Evolutionary conservation across 1,284 basidiomycete species (phyloP).

Genomic region (Pterula multifida): DNA sequence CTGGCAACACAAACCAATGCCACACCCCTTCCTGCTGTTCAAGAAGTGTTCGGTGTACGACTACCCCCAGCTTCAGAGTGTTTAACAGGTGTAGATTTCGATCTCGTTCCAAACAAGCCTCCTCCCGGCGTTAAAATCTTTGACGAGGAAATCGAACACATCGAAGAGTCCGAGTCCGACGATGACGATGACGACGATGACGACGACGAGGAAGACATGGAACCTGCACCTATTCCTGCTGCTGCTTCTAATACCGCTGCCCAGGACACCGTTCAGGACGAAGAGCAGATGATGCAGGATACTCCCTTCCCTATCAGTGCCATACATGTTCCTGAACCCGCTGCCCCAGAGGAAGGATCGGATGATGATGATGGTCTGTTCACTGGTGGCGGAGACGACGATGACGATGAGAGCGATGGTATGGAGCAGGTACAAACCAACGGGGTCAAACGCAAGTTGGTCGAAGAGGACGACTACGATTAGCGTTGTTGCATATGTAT

Average conservation of each 20-base stretch:
- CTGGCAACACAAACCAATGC: slow-evolving; percentile 88
- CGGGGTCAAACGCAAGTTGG: slow-evolving; percentile 63
- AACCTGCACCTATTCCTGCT: slow-evolving; percentile 16
- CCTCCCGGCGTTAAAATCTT: slow-evolving; percentile 62
- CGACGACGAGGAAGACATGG: slow-evolving; percentile 44
- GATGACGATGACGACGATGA: slow-evolving; percentile 44
- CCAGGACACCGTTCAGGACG: slow-evolving; percentile 6
- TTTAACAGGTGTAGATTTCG: slow-evolving; percentile 86
- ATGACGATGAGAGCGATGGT: slow-evolving; percentile 43
- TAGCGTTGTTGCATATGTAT: slow-evolving; percentile 15
- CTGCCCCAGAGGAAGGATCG: slow-evolving; percentile 24
- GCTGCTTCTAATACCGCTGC: background rate
- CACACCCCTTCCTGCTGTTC: slow-evolving; percentile 79
- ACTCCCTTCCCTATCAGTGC: slow-evolving; percentile 43
- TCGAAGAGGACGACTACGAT: slow-evolving; percentile 80
- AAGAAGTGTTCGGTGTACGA: slow-evolving; percentile 92
- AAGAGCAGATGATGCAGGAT: slow-evolving; percentile 16
- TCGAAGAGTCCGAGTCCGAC: slow-evolving; percentile 56
- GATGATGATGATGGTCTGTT: slow-evolving; percentile 58
- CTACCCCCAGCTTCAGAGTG: slow-evolving; percentile 77
- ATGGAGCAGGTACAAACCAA: slow-evolving; percentile 67
- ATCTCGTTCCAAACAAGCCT: slow-evolving; percentile 81
- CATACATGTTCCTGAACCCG: slow-evolving; percentile 40
- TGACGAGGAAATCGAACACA: slow-evolving; percentile 70
- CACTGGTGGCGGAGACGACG: slow-evolving; percentile 59